Evolutionary conservation across 75 land plant species (phyloP).

Genomic region (Selaginella moellendorffii): DNA sequence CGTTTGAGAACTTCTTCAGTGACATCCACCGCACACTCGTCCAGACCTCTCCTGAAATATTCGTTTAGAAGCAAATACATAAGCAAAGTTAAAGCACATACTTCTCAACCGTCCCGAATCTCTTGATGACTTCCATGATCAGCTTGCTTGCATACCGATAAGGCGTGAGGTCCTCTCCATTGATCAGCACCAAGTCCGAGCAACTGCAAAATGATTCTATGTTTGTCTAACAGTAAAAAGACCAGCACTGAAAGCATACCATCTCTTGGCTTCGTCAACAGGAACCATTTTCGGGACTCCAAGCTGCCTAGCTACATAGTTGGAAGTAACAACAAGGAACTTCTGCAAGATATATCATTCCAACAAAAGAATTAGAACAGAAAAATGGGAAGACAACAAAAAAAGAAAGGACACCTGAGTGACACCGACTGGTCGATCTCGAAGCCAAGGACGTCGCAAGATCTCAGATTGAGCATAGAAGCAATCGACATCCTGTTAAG

Average conservation of each 20-base stretch:
- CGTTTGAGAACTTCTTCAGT: slow-evolving; percentile 24
- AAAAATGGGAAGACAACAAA: background rate
- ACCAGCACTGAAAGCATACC: slow-evolving; percentile 5
- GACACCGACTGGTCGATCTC: slow-evolving; percentile 27
- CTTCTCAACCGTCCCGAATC: slow-evolving; percentile 29
- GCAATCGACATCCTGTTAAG: slow-evolving; percentile 32
- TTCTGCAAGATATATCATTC: slow-evolving; percentile 16
- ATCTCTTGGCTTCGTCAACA: slow-evolving; percentile 25
- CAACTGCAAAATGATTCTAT: slow-evolving; percentile 16
- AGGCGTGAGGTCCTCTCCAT: slow-evolving; percentile 38
- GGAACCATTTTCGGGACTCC: slow-evolving; percentile 33
- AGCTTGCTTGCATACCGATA: slow-evolving; percentile 35
- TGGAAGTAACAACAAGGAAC: slow-evolving; percentile 31
- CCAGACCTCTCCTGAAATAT: slow-evolving; percentile 26
- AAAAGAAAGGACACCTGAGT: slow-evolving; percentile 23
- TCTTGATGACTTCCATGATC: slow-evolving; percentile 27
- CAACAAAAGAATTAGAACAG: background rate
- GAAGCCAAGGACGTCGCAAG: slow-evolving; percentile 18
- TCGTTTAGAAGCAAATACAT: background rate
- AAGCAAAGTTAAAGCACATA: slow-evolving; percentile 5
- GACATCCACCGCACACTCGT: slow-evolving; percentile 32
- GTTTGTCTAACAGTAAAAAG: background rate
- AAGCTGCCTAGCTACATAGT: slow-evolving; percentile 26
- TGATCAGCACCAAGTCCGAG: slow-evolving; percentile 26
- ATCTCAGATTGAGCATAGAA: slow-evolving; percentile 36